Evolutionary conservation across 257 asterid genomes (phyloP).

Genomic region (Cordia subcordata): DNA sequence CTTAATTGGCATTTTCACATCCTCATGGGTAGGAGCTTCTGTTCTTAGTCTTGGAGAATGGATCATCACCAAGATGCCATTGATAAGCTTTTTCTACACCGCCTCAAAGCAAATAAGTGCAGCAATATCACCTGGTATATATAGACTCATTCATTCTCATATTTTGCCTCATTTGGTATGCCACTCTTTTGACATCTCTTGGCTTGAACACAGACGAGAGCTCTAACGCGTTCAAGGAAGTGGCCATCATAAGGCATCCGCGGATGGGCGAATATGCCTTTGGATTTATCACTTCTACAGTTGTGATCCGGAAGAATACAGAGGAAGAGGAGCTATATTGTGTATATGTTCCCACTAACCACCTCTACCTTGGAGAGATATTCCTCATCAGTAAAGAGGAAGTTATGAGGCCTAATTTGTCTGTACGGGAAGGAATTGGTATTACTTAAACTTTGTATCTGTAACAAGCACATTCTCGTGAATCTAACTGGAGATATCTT

Average conservation of each 20-base stretch:
- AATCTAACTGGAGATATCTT: neutral
- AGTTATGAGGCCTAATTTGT: constrained; percentile 19
- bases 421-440: constrained; percentile 26
- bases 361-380: constrained; percentile 25
- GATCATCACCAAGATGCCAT: constrained; percentile 21
- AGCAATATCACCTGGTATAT: constrained; percentile 22
- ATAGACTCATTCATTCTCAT: neutral
- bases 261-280: constrained; percentile 22
- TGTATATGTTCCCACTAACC: constrained; percentile 20
- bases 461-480: neutral
- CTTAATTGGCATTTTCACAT: constrained; percentile 23
- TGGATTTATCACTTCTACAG: constrained; percentile 23
- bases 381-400: constrained; percentile 18
- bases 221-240: constrained; percentile 25
- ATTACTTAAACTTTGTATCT: neutral
- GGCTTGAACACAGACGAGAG: constrained; percentile 11
- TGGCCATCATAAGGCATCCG: constrained; percentile 27
- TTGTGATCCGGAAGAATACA: constrained; percentile 12
- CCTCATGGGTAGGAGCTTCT: constrained; percentile 26
- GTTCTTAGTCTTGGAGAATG: constrained; percentile 25
- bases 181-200: too few species aligned
- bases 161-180: neutral
- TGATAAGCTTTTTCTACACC: constrained; percentile 22
- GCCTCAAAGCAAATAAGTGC: constrained; percentile 27
- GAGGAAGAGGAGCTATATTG: constrained; percentile 23